Conservation (phyloP, 2,329 filamentous ascomycete genomes). For the Colletotrichum abscissum region DNA sequence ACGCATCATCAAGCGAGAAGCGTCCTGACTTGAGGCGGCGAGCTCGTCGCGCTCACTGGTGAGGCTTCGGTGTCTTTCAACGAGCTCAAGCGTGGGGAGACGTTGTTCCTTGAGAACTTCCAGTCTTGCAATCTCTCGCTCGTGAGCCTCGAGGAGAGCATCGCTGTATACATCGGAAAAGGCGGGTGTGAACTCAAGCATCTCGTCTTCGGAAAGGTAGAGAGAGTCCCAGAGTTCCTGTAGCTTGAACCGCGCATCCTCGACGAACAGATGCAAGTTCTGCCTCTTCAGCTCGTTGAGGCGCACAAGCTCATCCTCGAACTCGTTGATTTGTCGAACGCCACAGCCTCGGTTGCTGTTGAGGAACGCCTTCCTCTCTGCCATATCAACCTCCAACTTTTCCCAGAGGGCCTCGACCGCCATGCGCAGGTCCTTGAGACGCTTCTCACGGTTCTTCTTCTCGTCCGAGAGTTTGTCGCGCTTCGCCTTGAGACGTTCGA, state of each 20-base stretch:
- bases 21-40: conserved; percentile 91
- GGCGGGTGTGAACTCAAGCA: conserved; percentile 96
- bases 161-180: conserved; percentile 98
- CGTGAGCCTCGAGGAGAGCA: conserved; percentile 92
- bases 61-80: conserved; percentile 85
- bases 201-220: conserved; percentile 97
- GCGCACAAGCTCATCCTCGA: conserved; percentile 87
- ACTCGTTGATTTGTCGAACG: conserved; percentile 92
- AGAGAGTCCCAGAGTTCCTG: conserved; percentile 96
- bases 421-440: conserved; percentile 77
- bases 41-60: conserved; percentile 90
- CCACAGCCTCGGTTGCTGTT: conserved; percentile 91
- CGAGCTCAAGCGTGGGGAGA: conserved; percentile 81
- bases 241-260: conserved; percentile 89
- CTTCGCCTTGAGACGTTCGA: conserved; percentile 76
- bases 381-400: conserved; percentile 84
- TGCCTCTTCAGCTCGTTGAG: conserved; percentile 94
- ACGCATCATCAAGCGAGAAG: conserved; percentile 90
- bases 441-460: conserved; percentile 85
- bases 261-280: conserved; percentile 94
- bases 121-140: conserved; percentile 86
- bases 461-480: conserved; percentile 88
- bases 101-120: conserved; percentile 88
- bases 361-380: conserved; percentile 86
- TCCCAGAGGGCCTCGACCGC: conserved; percentile 92